phyloP scores from a whole-genome alignment of 2,329 filamentous ascomycete species.

The Ilyonectria robusta region DNA sequence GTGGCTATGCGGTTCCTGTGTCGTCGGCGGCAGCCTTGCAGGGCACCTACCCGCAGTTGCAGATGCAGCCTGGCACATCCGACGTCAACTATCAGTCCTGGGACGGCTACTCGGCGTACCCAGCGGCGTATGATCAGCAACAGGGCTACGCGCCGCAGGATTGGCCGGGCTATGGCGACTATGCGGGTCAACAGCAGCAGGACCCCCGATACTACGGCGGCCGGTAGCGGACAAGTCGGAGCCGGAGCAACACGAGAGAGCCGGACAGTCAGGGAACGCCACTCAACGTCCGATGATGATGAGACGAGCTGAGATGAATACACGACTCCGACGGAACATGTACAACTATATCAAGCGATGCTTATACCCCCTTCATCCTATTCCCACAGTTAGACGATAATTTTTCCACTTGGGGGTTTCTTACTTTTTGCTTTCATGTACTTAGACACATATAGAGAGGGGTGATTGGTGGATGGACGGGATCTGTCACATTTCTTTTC shows the following conservation, averaged over 20 bases:
- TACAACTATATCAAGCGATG: neutral
- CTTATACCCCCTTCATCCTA: neutral
- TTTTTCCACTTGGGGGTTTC: neutral
- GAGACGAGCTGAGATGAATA: neutral
- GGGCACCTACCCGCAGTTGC: slow-evolving; percentile 21
- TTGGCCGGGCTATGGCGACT: slow-evolving; percentile 42
- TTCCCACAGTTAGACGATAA: neutral
- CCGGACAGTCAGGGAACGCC: neutral
- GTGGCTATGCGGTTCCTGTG: slow-evolving; percentile 43
- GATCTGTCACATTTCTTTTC: neutral
- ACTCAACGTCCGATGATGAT: neutral
- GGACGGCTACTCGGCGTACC: slow-evolving; percentile 40
- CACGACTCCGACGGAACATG: neutral
- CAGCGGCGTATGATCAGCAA: slow-evolving; percentile 37
- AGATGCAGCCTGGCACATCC: slow-evolving; percentile 29
- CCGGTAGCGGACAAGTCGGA: neutral
- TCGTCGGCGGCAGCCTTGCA: slow-evolving; percentile 38
- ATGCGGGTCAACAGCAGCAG: slow-evolving; percentile 41
- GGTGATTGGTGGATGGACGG: neutral
- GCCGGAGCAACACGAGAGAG: neutral
- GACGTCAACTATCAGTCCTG: slow-evolving; percentile 36
- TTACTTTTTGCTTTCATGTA: neutral
- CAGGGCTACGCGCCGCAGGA: slow-evolving; percentile 35
- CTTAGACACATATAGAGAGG: neutral
- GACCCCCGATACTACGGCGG: slow-evolving; percentile 16